Evolutionary conservation across 1,284 basidiomycete genomes (phyloP).

Genomic region (Rhodofomes roseus): DNA sequence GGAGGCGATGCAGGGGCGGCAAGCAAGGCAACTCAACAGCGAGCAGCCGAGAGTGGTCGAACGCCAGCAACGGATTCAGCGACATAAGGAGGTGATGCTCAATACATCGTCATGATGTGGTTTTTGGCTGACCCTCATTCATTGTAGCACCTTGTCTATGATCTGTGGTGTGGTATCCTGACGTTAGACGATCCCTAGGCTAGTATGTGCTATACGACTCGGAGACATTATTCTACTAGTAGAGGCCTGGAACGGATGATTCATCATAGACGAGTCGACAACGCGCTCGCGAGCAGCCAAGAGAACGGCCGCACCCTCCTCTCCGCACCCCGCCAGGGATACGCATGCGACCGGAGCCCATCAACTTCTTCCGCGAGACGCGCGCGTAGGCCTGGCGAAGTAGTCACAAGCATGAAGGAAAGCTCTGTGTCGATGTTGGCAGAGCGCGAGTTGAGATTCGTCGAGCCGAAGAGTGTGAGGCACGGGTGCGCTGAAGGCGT

Average conservation of each 20-base stretch:
- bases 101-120: too few relatives aligned
- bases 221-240: not conserved
- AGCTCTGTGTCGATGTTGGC: slow-evolving; percentile 91
- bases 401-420: slow-evolving; percentile 81
- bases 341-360: slow-evolving; percentile 42
- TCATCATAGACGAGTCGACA: slow-evolving; percentile 31
- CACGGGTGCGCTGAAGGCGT: slow-evolving; percentile 48
- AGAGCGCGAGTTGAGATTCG: slow-evolving; percentile 92
- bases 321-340: slow-evolving; percentile 56
- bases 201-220: not conserved
- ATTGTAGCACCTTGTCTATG: too few relatives aligned
- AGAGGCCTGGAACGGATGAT: not conserved
- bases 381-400: slow-evolving; percentile 39
- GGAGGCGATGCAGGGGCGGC: slow-evolving; percentile 1
- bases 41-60: not conserved
- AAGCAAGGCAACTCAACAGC: not conserved
- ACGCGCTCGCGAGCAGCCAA: slow-evolving; percentile 58
- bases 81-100: not conserved
- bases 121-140: too few relatives aligned
- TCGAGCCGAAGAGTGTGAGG: slow-evolving; percentile 90
- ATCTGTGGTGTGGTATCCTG: not conserved
- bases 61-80: not conserved
- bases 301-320: slow-evolving; percentile 72
- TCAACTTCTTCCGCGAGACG: slow-evolving; percentile 43
- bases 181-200: not conserved